Evolutionary conservation across 345 rosid genomes (phyloP).

Genomic region (Stellera chamaejasme): DNA sequence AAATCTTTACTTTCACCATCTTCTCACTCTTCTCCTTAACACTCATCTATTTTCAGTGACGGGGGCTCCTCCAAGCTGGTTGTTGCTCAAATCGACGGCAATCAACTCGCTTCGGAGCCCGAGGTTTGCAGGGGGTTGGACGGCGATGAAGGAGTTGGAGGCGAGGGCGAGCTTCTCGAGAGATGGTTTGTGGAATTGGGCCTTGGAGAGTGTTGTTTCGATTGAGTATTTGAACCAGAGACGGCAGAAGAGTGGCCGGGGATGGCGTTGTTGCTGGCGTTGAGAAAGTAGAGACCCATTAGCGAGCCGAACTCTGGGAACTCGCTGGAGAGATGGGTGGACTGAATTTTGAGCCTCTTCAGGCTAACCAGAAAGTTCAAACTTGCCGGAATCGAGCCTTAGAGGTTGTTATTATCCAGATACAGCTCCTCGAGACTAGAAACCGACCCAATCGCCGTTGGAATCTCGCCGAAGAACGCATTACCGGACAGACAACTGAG

Average conservation of each 20-base stretch:
- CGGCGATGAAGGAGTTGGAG: slow-evolving; percentile 48
- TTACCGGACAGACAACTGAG: slow-evolving; percentile 55
- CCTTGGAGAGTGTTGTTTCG: slow-evolving; percentile 60
- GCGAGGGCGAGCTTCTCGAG: slow-evolving; percentile 79
- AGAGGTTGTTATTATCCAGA: slow-evolving; percentile 57
- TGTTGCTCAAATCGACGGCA: slow-evolving; percentile 42
- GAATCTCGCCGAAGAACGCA: slow-evolving; percentile 58
- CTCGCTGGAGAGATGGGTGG: slow-evolving; percentile 51
- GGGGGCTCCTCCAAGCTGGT: slow-evolving; percentile 31
- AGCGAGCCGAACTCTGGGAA: slow-evolving; percentile 57
- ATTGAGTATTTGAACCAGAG: slow-evolving; percentile 58
- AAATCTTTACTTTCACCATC: no score
- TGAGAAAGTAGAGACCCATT: slow-evolving; percentile 44
- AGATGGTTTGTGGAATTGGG: slow-evolving; percentile 42
- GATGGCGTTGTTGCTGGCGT: slow-evolving; percentile 56
- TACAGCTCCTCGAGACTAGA: slow-evolving; percentile 46
- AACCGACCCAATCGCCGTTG: slow-evolving; percentile 50
- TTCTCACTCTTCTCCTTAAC: no score
- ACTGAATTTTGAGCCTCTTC: slow-evolving; percentile 63
- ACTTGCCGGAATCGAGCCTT: slow-evolving; percentile 51
- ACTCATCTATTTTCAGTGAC: no score
- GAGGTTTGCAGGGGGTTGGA: slow-evolving; percentile 33
- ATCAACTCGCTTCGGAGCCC: slow-evolving; percentile 43
- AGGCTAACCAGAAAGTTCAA: slow-evolving; percentile 35
- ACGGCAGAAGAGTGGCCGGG: slow-evolving; percentile 41